Conservation (phyloP, 2,329 filamentous ascomycete genomes). For the Didymella sp. region DNA sequence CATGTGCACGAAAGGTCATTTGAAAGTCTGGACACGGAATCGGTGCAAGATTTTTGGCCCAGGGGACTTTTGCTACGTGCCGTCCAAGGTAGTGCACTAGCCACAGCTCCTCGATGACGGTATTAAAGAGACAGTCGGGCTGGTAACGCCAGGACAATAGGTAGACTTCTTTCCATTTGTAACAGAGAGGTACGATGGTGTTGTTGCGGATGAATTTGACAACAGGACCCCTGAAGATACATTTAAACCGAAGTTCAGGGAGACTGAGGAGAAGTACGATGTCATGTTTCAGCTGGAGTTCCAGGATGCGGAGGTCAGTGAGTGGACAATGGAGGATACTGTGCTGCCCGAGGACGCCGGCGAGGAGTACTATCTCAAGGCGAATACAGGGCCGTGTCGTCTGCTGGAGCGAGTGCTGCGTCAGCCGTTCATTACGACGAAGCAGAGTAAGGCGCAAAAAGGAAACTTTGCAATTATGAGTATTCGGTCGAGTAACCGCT, state of each 20-base stretch:
- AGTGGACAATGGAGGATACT: slow-evolving; percentile 17
- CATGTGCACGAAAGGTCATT: slow-evolving; percentile 29
- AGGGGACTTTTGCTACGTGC: slow-evolving; percentile 31
- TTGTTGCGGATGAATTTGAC: slow-evolving; percentile 28
- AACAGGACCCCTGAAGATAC: slow-evolving; percentile 18
- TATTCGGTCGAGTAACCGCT: slow-evolving; percentile 27
- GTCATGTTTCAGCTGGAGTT: slow-evolving; percentile 26
- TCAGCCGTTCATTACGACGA: slow-evolving; percentile 27
- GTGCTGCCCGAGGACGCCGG: slow-evolving; percentile 17
- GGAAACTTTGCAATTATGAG: slow-evolving; percentile 30
- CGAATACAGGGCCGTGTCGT: slow-evolving; percentile 28
- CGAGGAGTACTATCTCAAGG: slow-evolving; percentile 27
- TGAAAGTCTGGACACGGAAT: slow-evolving; percentile 29
- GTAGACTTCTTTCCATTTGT: slow-evolving; percentile 34
- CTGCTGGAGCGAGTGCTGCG: slow-evolving; percentile 26
- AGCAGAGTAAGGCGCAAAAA: slow-evolving; percentile 18
- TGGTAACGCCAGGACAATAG: slow-evolving; percentile 31
- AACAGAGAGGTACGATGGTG: slow-evolving; percentile 25
- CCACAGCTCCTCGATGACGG: slow-evolving; percentile 25
- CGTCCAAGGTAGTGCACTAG: slow-evolving; percentile 28
- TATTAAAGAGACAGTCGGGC: slow-evolving; percentile 26
- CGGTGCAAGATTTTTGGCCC: slow-evolving; percentile 27
- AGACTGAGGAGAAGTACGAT: slow-evolving; percentile 31
- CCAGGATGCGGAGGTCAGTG: slow-evolving; percentile 20
- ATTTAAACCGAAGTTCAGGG: slow-evolving; percentile 25